These are phyloP conservation scores for Meyerozyma sp. DNA, from an alignment of 1,139 yeast genomes.

Conservation along the genomic window DNA sequence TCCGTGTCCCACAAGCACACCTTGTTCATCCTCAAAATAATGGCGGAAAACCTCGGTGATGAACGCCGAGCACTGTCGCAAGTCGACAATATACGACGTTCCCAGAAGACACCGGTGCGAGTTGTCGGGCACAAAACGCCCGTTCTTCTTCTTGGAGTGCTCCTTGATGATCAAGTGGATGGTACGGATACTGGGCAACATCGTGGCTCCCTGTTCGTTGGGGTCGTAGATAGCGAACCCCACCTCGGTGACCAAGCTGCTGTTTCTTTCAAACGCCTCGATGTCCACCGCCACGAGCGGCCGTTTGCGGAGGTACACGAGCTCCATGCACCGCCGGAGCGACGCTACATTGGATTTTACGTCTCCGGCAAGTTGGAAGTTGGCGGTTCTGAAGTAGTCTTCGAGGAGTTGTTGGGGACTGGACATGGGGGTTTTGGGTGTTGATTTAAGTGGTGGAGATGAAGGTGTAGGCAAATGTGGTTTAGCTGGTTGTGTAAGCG, in stretches of 20 bases:
- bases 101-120: conserved; percentile 18
- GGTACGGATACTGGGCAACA: conserved; percentile 40
- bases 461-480: too few species aligned
- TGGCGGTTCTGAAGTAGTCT: background rate
- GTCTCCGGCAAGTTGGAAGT: background rate
- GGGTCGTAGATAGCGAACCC: conserved; percentile 70
- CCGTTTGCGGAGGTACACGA: background rate
- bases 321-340: background rate
- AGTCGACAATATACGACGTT: conserved; percentile 38
- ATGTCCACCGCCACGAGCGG: conserved; percentile 52
- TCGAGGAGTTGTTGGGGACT: background rate
- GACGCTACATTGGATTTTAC: background rate
- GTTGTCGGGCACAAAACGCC: conserved; percentile 59
- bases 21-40: conserved; percentile 20
- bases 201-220: conserved; percentile 29
- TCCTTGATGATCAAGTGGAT: conserved; percentile 59
- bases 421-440: background rate
- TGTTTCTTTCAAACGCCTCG: conserved; percentile 57
- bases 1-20: conserved; percentile 59
- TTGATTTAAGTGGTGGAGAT: too few species aligned
- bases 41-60: conserved; percentile 38
- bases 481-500: too few species aligned
- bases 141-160: conserved; percentile 41
- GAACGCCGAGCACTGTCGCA: conserved; percentile 29
- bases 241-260: conserved; percentile 51